phyloP scores from a whole-genome alignment of 169 alveolate species.

The Plasmodium vivax region DNA sequence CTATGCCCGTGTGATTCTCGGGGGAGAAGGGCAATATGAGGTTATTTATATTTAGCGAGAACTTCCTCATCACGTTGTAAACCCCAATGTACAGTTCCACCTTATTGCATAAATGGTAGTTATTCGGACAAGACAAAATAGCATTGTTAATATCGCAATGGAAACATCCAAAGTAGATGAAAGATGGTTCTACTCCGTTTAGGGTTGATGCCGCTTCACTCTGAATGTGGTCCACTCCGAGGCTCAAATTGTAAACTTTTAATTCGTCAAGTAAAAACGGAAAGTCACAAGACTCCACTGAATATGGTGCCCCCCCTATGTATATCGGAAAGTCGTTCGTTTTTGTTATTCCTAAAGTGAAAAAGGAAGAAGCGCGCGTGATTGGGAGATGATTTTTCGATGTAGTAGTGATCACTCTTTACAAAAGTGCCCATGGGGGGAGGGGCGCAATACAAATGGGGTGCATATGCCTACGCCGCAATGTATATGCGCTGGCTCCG shows the following conservation, averaged over 20 bases:
- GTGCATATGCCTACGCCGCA: background rate
- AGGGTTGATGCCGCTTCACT: slow-evolving; percentile 84
- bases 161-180: slow-evolving; percentile 88
- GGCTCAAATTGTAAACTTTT: slow-evolving; percentile 81
- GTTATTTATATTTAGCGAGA: slow-evolving; percentile 50
- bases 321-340: slow-evolving; percentile 88
- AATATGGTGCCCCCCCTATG: slow-evolving; percentile 89
- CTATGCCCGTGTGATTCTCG: slow-evolving; percentile 59
- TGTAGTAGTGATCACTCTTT: background rate
- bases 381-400: background rate
- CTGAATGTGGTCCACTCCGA: slow-evolving; percentile 83
- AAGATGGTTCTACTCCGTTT: slow-evolving; percentile 91
- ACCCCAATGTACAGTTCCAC: slow-evolving; percentile 83
- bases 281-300: slow-evolving; percentile 85
- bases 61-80: slow-evolving; percentile 55
- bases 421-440: background rate
- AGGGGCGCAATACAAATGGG: background rate
- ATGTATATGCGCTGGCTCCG: background rate
- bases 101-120: slow-evolving; percentile 90
- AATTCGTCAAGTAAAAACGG: slow-evolving; percentile 90
- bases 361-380: background rate
- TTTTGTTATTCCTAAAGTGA: slow-evolving; percentile 76
- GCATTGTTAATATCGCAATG: slow-evolving; percentile 85
- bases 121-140: slow-evolving; percentile 86
- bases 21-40: slow-evolving; percentile 59